Conservation (phyloP, 2,329 filamentous ascomycete species). For the Curvularia sp. region DNA sequence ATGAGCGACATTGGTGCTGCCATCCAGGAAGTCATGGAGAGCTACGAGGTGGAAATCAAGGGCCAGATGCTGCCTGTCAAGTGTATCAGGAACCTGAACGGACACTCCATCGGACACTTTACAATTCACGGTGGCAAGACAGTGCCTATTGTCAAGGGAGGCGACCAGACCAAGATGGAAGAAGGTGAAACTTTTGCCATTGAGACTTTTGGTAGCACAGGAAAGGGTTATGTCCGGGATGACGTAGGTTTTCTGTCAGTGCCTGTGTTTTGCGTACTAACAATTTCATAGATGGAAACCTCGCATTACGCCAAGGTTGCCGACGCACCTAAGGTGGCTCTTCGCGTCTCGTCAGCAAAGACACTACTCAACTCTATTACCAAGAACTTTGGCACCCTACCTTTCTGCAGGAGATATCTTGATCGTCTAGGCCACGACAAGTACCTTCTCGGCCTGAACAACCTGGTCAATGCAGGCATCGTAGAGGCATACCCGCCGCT, state of each 20-base stretch:
- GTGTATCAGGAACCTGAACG: constrained; percentile 84
- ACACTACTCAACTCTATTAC: constrained; percentile 86
- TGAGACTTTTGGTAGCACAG: constrained; percentile 94
- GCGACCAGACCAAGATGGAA: constrained; percentile 94
- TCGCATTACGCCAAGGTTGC: constrained; percentile 83
- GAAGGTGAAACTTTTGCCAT: constrained; percentile 95
- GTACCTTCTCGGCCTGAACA: constrained; percentile 89
- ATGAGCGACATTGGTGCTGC: constrained; percentile 83
- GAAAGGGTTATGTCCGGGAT: constrained; percentile 84
- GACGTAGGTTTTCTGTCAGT: constrained; percentile 62
- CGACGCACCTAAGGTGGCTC: constrained; percentile 76
- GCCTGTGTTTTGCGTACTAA: background rate
- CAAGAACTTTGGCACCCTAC: constrained; percentile 94
- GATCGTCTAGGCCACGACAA: constrained; percentile 94
- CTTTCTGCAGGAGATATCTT: constrained; percentile 88
- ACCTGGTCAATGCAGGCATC: constrained; percentile 79
- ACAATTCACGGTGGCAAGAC: constrained; percentile 92
- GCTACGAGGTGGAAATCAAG: constrained; percentile 84
- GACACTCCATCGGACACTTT: constrained; percentile 88
- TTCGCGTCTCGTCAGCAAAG: constrained; percentile 83
- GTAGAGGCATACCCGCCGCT: constrained; percentile 91
- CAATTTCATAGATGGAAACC: constrained; percentile 66
- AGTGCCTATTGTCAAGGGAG: constrained; percentile 89
- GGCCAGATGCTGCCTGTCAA: constrained; percentile 82
- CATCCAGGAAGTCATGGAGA: constrained; percentile 93